phyloP scores from a whole-genome alignment of 352 stramenopile species.

The Phytophthora palmivora region DNA sequence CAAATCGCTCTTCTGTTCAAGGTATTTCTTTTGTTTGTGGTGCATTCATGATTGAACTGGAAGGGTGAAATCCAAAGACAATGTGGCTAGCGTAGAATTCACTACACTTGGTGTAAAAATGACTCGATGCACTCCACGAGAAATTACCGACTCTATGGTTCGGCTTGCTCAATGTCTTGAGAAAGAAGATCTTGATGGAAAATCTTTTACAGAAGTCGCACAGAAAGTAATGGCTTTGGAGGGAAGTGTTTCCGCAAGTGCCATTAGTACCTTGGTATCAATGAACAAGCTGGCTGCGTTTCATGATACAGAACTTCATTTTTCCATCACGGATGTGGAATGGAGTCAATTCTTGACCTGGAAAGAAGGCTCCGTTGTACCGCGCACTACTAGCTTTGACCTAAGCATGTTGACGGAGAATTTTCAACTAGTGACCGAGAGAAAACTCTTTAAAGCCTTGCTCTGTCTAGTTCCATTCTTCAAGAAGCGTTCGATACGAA shows the following conservation, averaged over 20 bases:
- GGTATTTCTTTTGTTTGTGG: conserved; percentile 39
- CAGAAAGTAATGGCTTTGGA: conserved; percentile 46
- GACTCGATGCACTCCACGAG: conserved; percentile 45
- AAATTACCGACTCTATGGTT: conserved; percentile 46
- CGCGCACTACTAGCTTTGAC: conserved; percentile 32
- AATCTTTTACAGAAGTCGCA: conserved; percentile 30
- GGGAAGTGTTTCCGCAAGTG: conserved; percentile 33
- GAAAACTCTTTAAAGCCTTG: conserved; percentile 15
- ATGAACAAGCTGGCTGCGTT: conserved; percentile 24
- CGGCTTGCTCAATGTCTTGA: conserved; percentile 38
- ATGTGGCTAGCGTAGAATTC: conserved; percentile 22
- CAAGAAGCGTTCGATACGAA: conserved; percentile 51
- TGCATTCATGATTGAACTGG: conserved; percentile 32
- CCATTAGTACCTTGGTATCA: conserved; percentile 16
- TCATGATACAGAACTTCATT: conserved; percentile 39
- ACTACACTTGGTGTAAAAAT: conserved; percentile 47
- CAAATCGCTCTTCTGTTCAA: conserved; percentile 32
- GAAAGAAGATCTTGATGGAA: conserved; percentile 12
- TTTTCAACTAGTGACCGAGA: conserved; percentile 23
- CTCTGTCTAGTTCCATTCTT: conserved; percentile 31
- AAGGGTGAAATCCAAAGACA: conserved; percentile 1
- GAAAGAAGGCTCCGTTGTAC: conserved; percentile 5
- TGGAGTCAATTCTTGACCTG: conserved; percentile 28
- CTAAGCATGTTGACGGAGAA: conserved; percentile 30
- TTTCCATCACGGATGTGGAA: conserved; percentile 57